Base-by-base conservation (phyloP, 352 stramenopile species). In the Pythium rhizo-oryzae region DNA sequence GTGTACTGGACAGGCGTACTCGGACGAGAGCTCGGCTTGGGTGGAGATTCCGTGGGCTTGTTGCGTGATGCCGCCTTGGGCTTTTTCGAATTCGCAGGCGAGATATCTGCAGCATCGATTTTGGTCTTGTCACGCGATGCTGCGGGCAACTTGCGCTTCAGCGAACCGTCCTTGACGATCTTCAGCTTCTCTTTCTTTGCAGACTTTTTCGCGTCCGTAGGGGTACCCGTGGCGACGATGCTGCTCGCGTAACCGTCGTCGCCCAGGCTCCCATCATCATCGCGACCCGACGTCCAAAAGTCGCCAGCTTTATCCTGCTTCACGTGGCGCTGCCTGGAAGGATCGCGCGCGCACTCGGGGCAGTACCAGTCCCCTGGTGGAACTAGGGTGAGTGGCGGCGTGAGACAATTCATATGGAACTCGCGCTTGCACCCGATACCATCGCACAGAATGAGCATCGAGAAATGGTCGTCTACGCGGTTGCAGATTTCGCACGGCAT, bases 401-500 rank as follows among this genome's bases (percentile, higher is more conserved):
- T 79, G 30, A 96, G 71, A 55, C 88, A 96, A 49, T 90, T 89
- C 85, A 94, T 94, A 69, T 96, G 88, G 69, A 91, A 96, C 70
- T 94, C 86, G 1, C 84, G 82, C 62, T 91, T 90, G 70, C 88
- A 96, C 52, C 87, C 77, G 35, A 89, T 79, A 21, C 86, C 86
- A 43, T 96, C 88, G 53, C 88, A 96, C n/a, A 96, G 71, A 62
- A 96, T 92, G 6, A 93, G 67, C 61, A 91, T 78, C 52, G 86
- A 94, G 49, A 87, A 92, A 67, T 94, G 82, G 43, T 92, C 82
- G 30, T 90, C 84, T 47, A 93, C 85, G 63, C 85, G 84, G 47
- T 91, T 93, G 68, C 88, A 96, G 23, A 84, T 76, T 59, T 92
- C 84, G 44, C 88, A 96, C 23, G 88, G 84, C 70, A 94, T 71